Conservation (phyloP, 2,329 filamentous ascomycete genomes). For the Talaromyces sp. region DNA sequence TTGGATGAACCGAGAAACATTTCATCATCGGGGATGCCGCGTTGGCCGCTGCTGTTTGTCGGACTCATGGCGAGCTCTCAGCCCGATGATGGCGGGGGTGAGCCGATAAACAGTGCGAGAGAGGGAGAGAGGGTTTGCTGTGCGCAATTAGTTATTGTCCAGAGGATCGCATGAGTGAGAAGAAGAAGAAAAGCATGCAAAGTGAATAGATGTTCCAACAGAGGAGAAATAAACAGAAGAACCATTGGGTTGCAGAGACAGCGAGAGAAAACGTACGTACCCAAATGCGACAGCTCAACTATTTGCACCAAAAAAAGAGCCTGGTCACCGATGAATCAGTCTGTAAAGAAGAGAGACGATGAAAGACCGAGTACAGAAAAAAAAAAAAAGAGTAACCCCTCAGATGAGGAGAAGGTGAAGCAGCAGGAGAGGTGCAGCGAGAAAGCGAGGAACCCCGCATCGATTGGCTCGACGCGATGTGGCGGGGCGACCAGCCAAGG, state of each 20-base stretch:
- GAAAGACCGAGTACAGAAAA: neutral
- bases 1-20: constrained; percentile 64
- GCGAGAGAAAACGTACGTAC: too few species aligned
- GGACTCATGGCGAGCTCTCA: constrained; percentile 35
- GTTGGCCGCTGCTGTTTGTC: constrained; percentile 38
- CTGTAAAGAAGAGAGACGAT: neutral
- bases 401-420: neutral
- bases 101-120: neutral
- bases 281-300: too few species aligned
- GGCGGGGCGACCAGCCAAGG: neutral
- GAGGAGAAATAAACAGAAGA: too few species aligned
- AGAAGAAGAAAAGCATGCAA: too few species aligned
- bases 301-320: too few species aligned
- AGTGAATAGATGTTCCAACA: too few species aligned
- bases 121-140: neutral
- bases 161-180: neutral
- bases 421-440: neutral
- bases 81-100: neutral
- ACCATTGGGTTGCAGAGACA: too few species aligned
- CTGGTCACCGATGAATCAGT: too few species aligned
- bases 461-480: neutral
- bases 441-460: neutral
- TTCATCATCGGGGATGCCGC: constrained; percentile 72
- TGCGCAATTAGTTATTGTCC: neutral
- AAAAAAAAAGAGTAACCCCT: neutral